Evolutionary conservation across 225 moss, liverwort and hornwort genomes (phyloP), one percentile per base, ranked within the genome.

Genomic region (Ulota crispa): DNA sequence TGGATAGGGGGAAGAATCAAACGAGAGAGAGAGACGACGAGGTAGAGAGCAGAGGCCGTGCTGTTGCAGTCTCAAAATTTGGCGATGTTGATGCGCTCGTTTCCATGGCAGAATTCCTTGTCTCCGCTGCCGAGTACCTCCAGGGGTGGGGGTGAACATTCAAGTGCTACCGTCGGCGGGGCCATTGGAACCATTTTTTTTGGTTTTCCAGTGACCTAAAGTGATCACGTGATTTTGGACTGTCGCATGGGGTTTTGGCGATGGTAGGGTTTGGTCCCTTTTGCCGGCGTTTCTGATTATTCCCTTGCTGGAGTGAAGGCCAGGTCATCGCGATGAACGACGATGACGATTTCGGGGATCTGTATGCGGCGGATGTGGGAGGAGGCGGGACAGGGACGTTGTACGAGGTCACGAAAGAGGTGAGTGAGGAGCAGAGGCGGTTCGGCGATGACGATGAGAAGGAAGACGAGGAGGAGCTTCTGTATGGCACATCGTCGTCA

Each of bases 301-400:
- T 9, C 24, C 73, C 73, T 31, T 37, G 56, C 24, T 78, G 15
- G 59, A 72, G 61, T 52, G 6, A 63, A 54, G 36, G 63, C 28
- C 59, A 72, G 76, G 59, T 31, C 27, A 20, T 27, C 83, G 87
- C 80, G 67, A 99, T 99, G 99, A 94, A 96, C 70, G 96, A 84
- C 73, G 99, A 99, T 70, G 99, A 99, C 63, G 99, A 99, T 86
- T 99, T 99, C 83, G 99, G 99, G 73, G 92, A 99, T 91, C 89
- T 99, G 83, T 99, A 99, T 73, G 88, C 96, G 81, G 83, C 91
- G 85, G 96, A 96, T 84, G 89, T 91, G 55, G 93, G 85, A 52
- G 87, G 72, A 59, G 92, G 82, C 52, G 86, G 80, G 47, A 80
- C 89, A 50, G 84, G 88, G 79, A 83, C 90, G 67, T 9, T 89